Base-by-base conservation (phyloP, 1,139 yeast species). In the Nakaseomyces glabratus region DNA sequence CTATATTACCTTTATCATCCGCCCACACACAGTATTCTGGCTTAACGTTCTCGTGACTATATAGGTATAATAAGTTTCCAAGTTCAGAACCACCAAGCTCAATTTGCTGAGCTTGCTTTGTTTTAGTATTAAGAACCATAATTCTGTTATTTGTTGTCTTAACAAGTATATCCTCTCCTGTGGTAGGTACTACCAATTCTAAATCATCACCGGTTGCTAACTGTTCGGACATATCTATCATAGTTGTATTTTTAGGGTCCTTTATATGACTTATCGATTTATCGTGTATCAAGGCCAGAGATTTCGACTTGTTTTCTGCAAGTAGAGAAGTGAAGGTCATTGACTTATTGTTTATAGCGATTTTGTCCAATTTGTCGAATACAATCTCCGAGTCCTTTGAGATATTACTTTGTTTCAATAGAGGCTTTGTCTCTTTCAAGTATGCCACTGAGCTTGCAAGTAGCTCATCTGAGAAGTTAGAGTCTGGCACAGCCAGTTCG, bases 21-120 rank as follows among this genome's bases (percentile, higher is more conserved):
- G 28, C 42, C 40, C 40, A 39, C 11, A 39, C 13, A 10, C 28
- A 29, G 10, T 29, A 31, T 9, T 37, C 35, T 9, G 31, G 14
- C 4, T 14, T 28, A 4, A 33, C 13, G 4, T 17, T n/a, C 8
- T 19, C 18, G 24, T 35, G 35, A 4, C 23, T 16, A 9, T 34
- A 26, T 11, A 38, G 4, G 15, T 31, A 35, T 12, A 37, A 24
- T 8, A 39, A 17, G 4, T 35, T 13, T n/a, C 29, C 15, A 3
- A 16, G 28, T n/a, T 19, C 7, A 17, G 22, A 22, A 12, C 18
- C 9, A 8, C 4, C 17, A n/a, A 15, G 8, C 12, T 15, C 11
- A 21, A 7, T 4, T 17, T n/a, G 4, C 4, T n/a, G 4, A 7
- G 33, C 2, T 18, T 20, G n/a, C 15, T 18, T 11, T 11, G 11